Evolutionary conservation across 768 basidiomycete species (phyloP).

Genomic region (Calocybe indica): DNA sequence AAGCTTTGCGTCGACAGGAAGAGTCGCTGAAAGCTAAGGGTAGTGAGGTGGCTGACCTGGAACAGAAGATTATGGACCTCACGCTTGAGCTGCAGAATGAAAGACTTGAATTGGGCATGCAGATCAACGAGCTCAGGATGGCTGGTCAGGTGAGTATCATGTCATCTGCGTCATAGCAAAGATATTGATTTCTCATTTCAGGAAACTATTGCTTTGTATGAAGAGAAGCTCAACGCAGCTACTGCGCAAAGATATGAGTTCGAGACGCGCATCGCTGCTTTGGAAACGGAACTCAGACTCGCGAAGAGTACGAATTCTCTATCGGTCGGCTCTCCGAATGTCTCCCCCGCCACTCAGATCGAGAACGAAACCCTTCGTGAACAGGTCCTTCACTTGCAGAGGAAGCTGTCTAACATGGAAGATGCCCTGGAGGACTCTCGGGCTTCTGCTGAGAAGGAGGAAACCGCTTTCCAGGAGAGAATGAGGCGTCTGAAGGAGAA

Average conservation of each 20-base stretch:
- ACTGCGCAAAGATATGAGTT: constrained; percentile 75
- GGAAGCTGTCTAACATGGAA: constrained; percentile 69
- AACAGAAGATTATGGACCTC: constrained; percentile 27
- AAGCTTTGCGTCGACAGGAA: constrained; percentile 42
- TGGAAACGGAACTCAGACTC: constrained; percentile 40
- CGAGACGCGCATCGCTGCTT: constrained; percentile 52
- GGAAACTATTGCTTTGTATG: constrained; percentile 95
- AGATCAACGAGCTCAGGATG: constrained; percentile 79
- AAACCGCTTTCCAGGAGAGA: constrained; percentile 51
- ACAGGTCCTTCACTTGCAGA: constrained; percentile 84
- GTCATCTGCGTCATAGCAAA: constrained; percentile 4
- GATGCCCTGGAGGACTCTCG: constrained; percentile 80
- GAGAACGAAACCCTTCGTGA: constrained; percentile 92
- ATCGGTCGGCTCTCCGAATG: constrained; percentile 22
- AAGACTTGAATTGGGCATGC: constrained; percentile 56
- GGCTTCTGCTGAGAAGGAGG: constrained; percentile 68
- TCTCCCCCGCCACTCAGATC: constrained; percentile 77
- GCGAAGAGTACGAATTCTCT: constrained; percentile 20
- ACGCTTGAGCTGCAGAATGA: constrained; percentile 40
- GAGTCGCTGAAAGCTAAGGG: constrained; percentile 52
- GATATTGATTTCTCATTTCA: constrained; percentile 19
- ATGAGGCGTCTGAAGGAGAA: constrained; percentile 68
- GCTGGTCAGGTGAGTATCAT: constrained; percentile 72
- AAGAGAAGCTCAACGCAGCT: constrained; percentile 72
- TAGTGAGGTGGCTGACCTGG: constrained; percentile 50